A percentile compares a stretch with the other conserved stretches of the same genome.
Conservation (phyloP, 208 protist species). For the Wallacemonas sp. region DNA sequence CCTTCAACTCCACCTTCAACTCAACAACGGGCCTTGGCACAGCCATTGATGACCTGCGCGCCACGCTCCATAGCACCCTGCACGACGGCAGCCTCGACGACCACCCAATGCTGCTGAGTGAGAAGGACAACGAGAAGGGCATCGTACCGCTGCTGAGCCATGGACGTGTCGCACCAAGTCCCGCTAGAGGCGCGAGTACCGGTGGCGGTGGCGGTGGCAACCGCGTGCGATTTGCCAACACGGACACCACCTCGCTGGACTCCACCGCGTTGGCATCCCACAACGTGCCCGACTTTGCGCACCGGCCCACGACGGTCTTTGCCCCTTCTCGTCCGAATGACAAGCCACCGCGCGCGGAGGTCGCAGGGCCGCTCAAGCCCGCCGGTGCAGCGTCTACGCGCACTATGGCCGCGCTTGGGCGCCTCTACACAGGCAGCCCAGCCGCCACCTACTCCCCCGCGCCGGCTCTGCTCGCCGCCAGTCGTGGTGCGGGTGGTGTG, state of each 20-base stretch:
- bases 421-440: conserved; percentile 18
- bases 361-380: not conserved
- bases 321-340: too few relatives aligned
- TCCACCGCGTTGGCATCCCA: too few relatives aligned
- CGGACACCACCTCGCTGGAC: not conserved
- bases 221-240: not conserved
- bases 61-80: not conserved
- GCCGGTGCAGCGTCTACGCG: conserved; percentile 20
- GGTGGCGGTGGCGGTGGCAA: not conserved
- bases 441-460: not conserved
- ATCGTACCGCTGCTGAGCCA: not conserved
- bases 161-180: not conserved
- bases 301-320: too few relatives aligned
- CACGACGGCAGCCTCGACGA: not conserved
- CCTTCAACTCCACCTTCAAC: conserved; percentile 2
- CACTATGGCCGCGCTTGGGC: conserved; percentile 22
- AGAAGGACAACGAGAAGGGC: not conserved
- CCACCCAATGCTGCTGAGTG: not conserved
- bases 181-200: too few relatives aligned
- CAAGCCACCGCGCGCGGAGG: too few relatives aligned
- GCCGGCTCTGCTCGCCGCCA: not conserved
- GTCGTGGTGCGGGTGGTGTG: too few relatives aligned
- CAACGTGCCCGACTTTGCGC: too few relatives aligned
- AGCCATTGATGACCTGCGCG: conserved; percentile 2
- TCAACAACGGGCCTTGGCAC: conserved; percentile 1